Percentiles rank a stretch among this genome's conserved stretches.
phyloP scores from a whole-genome alignment of 345 rosid genomes.

The Chamaenerion angustifolium region DNA sequence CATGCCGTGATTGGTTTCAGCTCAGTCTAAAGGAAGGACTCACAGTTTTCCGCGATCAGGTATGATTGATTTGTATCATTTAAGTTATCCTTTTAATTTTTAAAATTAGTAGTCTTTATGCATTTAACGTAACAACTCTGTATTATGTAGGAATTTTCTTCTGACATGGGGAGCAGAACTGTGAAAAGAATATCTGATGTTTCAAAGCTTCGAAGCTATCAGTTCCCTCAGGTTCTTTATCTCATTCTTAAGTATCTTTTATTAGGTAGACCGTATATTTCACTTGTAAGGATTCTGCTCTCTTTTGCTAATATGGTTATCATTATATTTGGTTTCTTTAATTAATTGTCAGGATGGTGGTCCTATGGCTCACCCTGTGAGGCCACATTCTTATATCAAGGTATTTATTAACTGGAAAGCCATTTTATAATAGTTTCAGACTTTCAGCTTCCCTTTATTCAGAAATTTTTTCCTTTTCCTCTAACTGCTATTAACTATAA shows the following conservation, averaged over 20 bases:
- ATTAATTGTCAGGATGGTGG: conserved; percentile 85
- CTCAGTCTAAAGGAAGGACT: conserved; percentile 99
- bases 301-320: too few species aligned
- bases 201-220: conserved; percentile 75
- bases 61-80: conserved; percentile 11
- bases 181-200: conserved; percentile 96
- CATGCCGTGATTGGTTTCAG: conserved; percentile 99
- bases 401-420: conserved; percentile 28
- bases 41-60: conserved; percentile 97
- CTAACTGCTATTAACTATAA: background rate
- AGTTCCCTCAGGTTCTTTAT: conserved; percentile 78
- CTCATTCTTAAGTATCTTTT: background rate
- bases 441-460: background rate
- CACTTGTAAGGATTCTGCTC: too few species aligned
- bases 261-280: too few species aligned
- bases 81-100: background rate
- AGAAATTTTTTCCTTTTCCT: background rate
- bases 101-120: background rate
- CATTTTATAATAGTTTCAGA: too few species aligned
- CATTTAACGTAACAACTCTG: background rate
- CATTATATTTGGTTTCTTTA: background rate
- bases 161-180: conserved; percentile 97
- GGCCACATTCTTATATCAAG: conserved; percentile 98
- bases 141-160: conserved; percentile 66
- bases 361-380: conserved; percentile 99